A percentile compares a stretch with the other conserved stretches of the same genome.
Evolutionary conservation across 2,329 filamentous ascomycete species (phyloP).

Genomic region (Pseudocercospora fijiensis): DNA sequence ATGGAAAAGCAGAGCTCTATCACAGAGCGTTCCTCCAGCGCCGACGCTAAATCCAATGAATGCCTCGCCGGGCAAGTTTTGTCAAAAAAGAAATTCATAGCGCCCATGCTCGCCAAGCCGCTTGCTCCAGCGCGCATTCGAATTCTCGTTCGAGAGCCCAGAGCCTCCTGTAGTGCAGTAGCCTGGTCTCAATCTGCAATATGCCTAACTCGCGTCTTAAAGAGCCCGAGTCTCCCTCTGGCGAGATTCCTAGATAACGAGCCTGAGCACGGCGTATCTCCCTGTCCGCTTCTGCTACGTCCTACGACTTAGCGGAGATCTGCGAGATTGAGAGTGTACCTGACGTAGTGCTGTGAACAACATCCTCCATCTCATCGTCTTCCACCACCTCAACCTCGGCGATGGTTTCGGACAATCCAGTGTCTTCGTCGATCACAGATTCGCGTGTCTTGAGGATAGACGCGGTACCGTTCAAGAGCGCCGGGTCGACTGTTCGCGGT

Average conservation of each 20-base stretch:
- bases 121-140: neutral
- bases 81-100: neutral
- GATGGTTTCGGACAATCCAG: neutral
- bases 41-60: slow-evolving; percentile 20
- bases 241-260: no score
- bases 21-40: slow-evolving; percentile 12
- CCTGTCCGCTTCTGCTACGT: neutral
- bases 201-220: neutral
- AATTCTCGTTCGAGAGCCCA: neutral
- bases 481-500: neutral
- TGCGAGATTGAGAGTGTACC: neutral
- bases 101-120: neutral
- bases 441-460: neutral
- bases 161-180: neutral
- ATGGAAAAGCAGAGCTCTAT: neutral
- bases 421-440: neutral
- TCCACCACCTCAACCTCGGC: neutral
- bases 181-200: neutral
- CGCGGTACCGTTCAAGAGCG: neutral
- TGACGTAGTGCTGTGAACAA: neutral
- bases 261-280: neutral
- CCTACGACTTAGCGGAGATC: neutral
- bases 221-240: no score
- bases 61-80: neutral
- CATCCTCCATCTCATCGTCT: neutral